Evolutionary conservation across 2,329 filamentous ascomycete species (phyloP).

Genomic region (Pseudogymnoascus sp.): DNA sequence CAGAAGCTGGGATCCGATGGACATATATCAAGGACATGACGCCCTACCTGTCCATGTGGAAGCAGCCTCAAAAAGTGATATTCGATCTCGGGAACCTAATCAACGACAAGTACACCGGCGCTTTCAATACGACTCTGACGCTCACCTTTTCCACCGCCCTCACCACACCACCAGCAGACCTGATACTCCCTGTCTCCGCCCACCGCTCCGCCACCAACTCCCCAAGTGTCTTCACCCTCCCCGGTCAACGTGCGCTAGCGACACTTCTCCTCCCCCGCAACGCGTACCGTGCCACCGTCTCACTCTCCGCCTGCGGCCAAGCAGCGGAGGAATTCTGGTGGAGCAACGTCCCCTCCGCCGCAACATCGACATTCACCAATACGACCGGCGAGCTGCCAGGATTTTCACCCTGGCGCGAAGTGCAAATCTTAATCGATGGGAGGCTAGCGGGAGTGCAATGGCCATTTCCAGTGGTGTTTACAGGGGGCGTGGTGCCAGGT

Average conservation of each 20-base stretch:
- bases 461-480: constrained; percentile 78
- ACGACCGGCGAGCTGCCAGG: constrained; percentile 53
- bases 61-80: constrained; percentile 60
- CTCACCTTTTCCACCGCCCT: constrained; percentile 58
- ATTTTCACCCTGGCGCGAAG: constrained; percentile 66
- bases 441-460: constrained; percentile 65
- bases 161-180: constrained; percentile 40
- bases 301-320: constrained; percentile 71
- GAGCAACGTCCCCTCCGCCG: constrained; percentile 61
- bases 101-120: constrained; percentile 60
- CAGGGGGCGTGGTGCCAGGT: constrained; percentile 67
- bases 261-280: constrained; percentile 57
- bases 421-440: constrained; percentile 68
- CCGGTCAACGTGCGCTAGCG: constrained; percentile 51
- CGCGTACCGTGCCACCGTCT: constrained; percentile 60
- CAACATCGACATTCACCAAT: constrained; percentile 48
- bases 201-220: constrained; percentile 39
- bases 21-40: constrained; percentile 74
- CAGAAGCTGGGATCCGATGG: constrained; percentile 61
- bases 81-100: constrained; percentile 73
- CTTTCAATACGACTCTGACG: constrained; percentile 65
- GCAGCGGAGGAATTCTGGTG: constrained; percentile 78
- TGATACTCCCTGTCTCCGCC: constrained; percentile 60
- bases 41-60: constrained; percentile 60
- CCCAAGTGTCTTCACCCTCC: constrained; percentile 60